A percentile compares a stretch with the other conserved stretches of the same genome.
phyloP scores from a whole-genome alignment of 768 basidiomycete species.

The Mycena vitilis region DNA sequence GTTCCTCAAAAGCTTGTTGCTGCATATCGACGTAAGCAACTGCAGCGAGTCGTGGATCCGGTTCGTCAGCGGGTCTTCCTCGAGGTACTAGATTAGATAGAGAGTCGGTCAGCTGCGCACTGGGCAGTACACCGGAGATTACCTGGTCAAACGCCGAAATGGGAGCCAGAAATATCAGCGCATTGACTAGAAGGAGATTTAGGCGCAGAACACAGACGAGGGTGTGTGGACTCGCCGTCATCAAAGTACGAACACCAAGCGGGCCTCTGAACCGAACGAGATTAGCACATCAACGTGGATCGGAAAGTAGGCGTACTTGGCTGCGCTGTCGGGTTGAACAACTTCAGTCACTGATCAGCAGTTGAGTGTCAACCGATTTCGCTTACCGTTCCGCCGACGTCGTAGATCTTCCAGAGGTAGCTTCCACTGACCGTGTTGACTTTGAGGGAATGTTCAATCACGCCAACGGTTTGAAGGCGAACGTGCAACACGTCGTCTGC shows the following conservation, averaged over 20 bases:
- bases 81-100: conserved; percentile 67
- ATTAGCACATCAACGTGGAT: conserved; percentile 26
- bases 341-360: conserved; percentile 17
- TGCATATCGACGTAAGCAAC: conserved; percentile 79
- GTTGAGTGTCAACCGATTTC: conserved; percentile 11
- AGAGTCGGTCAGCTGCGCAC: conserved; percentile 5
- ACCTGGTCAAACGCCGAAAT: conserved; percentile 91
- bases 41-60: conserved; percentile 86
- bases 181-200: conserved; percentile 64
- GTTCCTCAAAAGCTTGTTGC: conserved; percentile 78
- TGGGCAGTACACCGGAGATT: conserved; percentile 30
- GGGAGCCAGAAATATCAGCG: conserved; percentile 88
- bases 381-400: conserved; percentile 86
- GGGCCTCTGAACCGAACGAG: conserved; percentile 62
- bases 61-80: conserved; percentile 84
- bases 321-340: conserved; percentile 57
- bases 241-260: conserved; percentile 90
- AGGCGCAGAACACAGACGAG: conserved; percentile 9
- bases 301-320: conserved; percentile 53
- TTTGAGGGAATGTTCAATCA: conserved; percentile 81
- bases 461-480: conserved; percentile 83
- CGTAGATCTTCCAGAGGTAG: conserved; percentile 84
- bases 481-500: conserved; percentile 83
- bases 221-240: conserved; percentile 63
- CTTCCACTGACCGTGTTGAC: conserved; percentile 70